Evolutionary conservation across 441 rosid species (phyloP).

Genomic region (Syzygium syzygioides): DNA sequence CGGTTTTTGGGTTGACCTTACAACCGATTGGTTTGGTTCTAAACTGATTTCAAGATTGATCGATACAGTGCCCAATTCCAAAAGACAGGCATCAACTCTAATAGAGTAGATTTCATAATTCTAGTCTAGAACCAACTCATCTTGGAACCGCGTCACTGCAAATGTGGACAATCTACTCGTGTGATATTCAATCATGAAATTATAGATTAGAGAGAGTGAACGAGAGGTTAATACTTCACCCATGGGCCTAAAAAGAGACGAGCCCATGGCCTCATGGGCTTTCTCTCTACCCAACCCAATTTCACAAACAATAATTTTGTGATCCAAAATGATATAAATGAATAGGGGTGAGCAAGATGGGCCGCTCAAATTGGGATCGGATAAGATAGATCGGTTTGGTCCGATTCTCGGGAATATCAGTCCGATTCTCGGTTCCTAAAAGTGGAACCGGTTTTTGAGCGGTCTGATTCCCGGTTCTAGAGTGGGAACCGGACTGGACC

Average conservation of each 20-base stretch:
- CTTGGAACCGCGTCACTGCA: neutral
- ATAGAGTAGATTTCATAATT: neutral
- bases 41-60: no score
- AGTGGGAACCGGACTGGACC: no score
- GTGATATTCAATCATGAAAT: neutral
- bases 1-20: neutral
- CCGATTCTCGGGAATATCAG: no score
- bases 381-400: no score
- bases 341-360: neutral
- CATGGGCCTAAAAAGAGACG: neutral
- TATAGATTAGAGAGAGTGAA: neutral
- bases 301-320: neutral
- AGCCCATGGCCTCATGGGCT: neutral
- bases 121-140: neutral
- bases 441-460: no score
- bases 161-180: neutral
- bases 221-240: neutral
- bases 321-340: neutral
- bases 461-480: no score
- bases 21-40: neutral
- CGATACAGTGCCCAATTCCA: neutral
- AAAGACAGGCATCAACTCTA: neutral
- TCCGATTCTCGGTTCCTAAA: fast-evolving
- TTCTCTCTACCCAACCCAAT: neutral
- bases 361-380: no score